A percentile compares a stretch with the other conserved stretches of the same genome.
Conservation (phyloP, 1,284 basidiomycete species). For the Pseudozyma sp. region DNA sequence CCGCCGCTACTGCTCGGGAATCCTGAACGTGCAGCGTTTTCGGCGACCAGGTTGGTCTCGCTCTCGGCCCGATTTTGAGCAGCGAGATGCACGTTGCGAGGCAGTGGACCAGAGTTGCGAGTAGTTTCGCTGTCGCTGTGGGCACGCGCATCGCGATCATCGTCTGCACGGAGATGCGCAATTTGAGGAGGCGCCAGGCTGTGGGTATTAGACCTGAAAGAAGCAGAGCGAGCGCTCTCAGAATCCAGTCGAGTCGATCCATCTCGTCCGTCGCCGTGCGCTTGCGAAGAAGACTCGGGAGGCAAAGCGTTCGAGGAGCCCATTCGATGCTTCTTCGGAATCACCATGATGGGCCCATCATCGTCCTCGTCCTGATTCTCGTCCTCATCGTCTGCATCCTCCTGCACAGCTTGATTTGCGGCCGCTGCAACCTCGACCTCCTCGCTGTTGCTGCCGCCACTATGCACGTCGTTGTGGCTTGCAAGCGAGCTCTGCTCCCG, state of each 20-base stretch:
- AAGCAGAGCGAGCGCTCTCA: neutral
- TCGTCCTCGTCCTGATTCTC: slow-evolving; percentile 58
- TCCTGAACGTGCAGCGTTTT: slow-evolving; percentile 11
- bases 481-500: neutral
- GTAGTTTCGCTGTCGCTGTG: slow-evolving; percentile 32
- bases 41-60: slow-evolving; percentile 24
- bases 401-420: slow-evolving; percentile 9
- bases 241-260: neutral
- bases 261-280: neutral
- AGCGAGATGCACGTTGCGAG: neutral
- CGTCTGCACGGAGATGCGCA: neutral
- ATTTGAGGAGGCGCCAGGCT: slow-evolving; percentile 8
- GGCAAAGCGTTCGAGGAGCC: slow-evolving; percentile 13
- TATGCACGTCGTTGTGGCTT: neutral
- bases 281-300: slow-evolving; percentile 10
- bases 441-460: slow-evolving; percentile 4
- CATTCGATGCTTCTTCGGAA: slow-evolving; percentile 35
- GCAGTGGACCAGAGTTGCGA: neutral
- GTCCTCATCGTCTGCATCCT: slow-evolving; percentile 31
- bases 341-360: slow-evolving; percentile 62
- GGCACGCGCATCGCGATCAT: slow-evolving; percentile 6
- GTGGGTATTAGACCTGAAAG: neutral
- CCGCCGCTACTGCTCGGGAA: slow-evolving; percentile 10
- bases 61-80: slow-evolving; percentile 16
- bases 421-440: neutral